Percentiles rank a stretch among this genome's conserved stretches.
These are phyloP conservation scores for Colletotrichum sp. DNA, from an alignment of 2,329 filamentous ascomycete genomes.

Conservation along the genomic window DNA sequence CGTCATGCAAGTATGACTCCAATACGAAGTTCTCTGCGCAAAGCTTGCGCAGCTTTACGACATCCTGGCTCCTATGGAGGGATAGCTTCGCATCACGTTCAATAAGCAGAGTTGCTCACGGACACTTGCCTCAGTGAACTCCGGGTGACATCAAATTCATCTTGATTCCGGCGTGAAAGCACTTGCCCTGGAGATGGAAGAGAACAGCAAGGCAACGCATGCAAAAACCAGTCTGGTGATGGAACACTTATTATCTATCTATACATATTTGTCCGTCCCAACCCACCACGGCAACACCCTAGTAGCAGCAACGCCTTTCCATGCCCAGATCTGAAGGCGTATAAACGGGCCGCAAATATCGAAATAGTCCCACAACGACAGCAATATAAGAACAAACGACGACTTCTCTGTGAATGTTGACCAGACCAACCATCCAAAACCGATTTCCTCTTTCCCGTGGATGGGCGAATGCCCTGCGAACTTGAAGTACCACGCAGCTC, in stretches of 20 bases:
- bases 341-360: neutral
- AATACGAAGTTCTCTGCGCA: neutral
- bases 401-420: neutral
- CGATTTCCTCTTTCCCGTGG: neutral
- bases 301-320: neutral
- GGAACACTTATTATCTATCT: neutral
- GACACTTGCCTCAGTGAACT: neutral
- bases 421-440: neutral
- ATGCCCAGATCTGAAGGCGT: neutral
- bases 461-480: neutral
- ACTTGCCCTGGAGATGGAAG: neutral
- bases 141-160: neutral
- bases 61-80: neutral
- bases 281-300: neutral
- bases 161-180: neutral
- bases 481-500: neutral
- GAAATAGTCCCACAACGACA: neutral
- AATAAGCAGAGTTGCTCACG: neutral
- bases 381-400: neutral
- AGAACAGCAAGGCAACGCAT: neutral
- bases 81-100: neutral
- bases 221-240: neutral
- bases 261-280: neutral
- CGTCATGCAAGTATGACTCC: slow-evolving; percentile 18
- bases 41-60: neutral